phyloP scores from a whole-genome alignment of 345 rosid species.

The Citrus trifoliata region DNA sequence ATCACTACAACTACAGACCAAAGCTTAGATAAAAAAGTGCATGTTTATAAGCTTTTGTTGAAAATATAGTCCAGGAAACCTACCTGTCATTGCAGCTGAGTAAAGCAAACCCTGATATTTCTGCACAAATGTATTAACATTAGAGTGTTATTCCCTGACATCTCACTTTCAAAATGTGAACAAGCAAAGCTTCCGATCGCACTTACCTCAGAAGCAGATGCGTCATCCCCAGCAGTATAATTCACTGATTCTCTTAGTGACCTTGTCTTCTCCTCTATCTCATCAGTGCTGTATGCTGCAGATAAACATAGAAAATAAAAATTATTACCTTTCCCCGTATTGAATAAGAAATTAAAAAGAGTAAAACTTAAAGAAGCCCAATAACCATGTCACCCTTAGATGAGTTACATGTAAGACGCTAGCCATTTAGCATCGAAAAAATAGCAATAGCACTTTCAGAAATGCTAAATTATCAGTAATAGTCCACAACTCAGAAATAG shows the following conservation, averaged over 20 bases:
- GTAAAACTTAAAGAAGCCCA: neutral
- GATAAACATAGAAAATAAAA: neutral
- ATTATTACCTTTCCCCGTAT: no score
- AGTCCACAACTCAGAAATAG: neutral
- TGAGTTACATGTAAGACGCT: neutral
- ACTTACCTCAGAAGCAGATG: constrained; percentile 58
- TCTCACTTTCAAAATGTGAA: neutral
- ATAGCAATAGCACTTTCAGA: neutral
- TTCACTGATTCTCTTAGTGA: constrained; percentile 54
- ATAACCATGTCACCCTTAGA: neutral
- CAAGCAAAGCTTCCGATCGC: neutral
- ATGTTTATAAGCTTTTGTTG: neutral
- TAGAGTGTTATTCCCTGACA: neutral
- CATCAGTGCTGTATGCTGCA: constrained; percentile 70
- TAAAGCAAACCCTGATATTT: constrained; percentile 49
- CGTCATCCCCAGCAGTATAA: constrained; percentile 28
- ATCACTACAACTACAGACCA: neutral
- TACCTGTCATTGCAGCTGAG: constrained; percentile 73
- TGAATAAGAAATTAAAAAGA: neutral
- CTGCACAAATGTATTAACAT: constrained; percentile 41
- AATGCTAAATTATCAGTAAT: neutral
- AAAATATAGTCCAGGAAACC: neutral
- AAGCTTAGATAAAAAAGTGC: neutral
- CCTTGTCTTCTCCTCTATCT: constrained; percentile 68
- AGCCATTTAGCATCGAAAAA: neutral